Evolutionary conservation across 345 rosid species (phyloP).

Genomic region (Lenwebbia sp.): DNA sequence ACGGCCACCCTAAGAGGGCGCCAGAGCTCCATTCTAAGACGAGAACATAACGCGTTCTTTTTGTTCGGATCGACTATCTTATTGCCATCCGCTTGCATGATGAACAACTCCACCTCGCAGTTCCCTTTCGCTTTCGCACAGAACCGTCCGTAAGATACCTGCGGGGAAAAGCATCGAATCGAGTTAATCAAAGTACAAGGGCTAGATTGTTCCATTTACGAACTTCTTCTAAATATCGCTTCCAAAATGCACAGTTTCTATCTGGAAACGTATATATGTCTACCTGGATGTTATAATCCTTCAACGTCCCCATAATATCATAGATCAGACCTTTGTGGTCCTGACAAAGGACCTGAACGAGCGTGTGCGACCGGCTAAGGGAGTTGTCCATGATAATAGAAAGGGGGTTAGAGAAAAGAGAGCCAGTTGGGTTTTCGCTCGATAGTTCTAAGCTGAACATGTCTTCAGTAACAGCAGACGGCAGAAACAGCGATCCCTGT

Average conservation of each 20-base stretch:
- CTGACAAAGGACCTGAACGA: constrained; percentile 41
- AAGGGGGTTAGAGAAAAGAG: constrained; percentile 21
- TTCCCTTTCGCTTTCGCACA: constrained; percentile 24
- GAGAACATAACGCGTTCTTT: constrained; percentile 49
- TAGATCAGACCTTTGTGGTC: constrained; percentile 71
- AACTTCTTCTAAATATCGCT: not conserved
- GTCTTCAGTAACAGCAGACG: constrained; percentile 35
- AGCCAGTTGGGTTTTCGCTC: constrained; percentile 13
- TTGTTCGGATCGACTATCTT: constrained; percentile 61
- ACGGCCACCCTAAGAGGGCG: constrained; percentile 81
- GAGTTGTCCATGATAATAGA: constrained; percentile 40
- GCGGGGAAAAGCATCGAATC: not conserved
- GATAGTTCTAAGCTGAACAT: constrained; percentile 39
- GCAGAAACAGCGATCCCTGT: constrained; percentile 45
- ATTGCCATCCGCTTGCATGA: constrained; percentile 54
- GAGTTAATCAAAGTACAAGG: not conserved
- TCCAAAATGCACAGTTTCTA: not conserved
- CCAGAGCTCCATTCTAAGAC: constrained; percentile 53
- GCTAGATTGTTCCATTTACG: not conserved
- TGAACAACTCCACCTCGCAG: constrained; percentile 52
- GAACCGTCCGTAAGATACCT: constrained; percentile 62
- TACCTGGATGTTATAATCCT: constrained; percentile 64
- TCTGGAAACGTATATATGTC: not conserved
- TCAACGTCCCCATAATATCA: constrained; percentile 55
- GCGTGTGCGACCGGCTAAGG: constrained; percentile 48